Evolutionary conservation across 1,284 basidiomycete genomes (phyloP).

Genomic region (Cutaneotrichosporon cavernicola): DNA sequence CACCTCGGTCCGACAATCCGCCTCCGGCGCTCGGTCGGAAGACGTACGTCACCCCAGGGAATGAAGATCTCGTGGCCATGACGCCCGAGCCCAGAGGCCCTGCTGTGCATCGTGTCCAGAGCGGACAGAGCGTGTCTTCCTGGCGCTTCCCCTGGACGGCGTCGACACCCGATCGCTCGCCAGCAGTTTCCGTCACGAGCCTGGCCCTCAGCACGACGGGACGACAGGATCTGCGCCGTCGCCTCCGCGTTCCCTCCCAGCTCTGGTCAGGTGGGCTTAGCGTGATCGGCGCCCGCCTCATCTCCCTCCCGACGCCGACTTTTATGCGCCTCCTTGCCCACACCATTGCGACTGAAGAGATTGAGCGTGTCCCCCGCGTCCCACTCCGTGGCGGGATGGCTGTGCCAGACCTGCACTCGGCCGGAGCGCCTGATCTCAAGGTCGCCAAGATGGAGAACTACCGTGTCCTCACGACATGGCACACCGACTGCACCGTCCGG

Average conservation of each 20-base stretch:
- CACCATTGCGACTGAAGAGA: slow-evolving; percentile 21
- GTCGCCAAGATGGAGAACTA: slow-evolving; percentile 59
- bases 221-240: slow-evolving; percentile 21
- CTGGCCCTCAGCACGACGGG: not conserved
- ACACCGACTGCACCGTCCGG: slow-evolving; percentile 63
- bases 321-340: slow-evolving; percentile 50
- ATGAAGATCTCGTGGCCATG: slow-evolving; percentile 35
- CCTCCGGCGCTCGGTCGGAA: slow-evolving; percentile 47
- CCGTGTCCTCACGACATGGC: slow-evolving; percentile 66
- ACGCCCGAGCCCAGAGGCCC: not conserved
- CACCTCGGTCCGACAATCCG: slow-evolving; percentile 43
- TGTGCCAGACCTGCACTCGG: slow-evolving; percentile 47
- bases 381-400: slow-evolving; percentile 50
- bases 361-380: slow-evolving; percentile 33
- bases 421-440: slow-evolving; percentile 48
- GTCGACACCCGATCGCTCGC: not conserved
- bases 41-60: slow-evolving; percentile 47
- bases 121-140: slow-evolving; percentile 20
- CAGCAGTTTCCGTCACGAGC: not conserved
- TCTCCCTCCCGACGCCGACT: slow-evolving; percentile 42
- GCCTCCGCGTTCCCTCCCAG: slow-evolving; percentile 42
- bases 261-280: slow-evolving; percentile 46
- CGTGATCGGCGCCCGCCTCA: slow-evolving; percentile 45
- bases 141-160: slow-evolving; percentile 50
- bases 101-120: not conserved